Base-by-base conservation (phyloP, 352 stramenopile species). In the Globisporangium paroecandrum region DNA sequence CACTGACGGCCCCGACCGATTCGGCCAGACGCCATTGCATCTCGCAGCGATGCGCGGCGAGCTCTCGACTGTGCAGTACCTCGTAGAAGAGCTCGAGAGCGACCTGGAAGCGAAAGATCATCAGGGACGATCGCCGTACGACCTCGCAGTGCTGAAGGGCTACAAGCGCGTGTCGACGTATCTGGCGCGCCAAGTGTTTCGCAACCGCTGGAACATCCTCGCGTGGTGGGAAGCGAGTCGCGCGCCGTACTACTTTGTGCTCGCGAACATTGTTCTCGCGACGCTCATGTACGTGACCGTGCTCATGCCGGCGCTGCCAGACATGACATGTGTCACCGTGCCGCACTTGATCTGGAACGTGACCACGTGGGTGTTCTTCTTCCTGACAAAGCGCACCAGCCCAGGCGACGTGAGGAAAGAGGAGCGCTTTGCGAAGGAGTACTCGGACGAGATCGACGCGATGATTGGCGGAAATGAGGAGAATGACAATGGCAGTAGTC, bases 11-110 rank as follows among this genome's bases (percentile, higher is more conserved):
- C 77, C 82, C 9, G 88, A 96, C 53, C 72, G 74, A 1, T 96
- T 86, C 62, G 86, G 88, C 1, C 87, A 94, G 72, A 93, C 83
- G n/a, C 88, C 88, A 13, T 62, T 96, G 69, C 88, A 96, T 65
- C 78, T 96, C 32, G 88, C 88, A 5, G 85, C 88, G 0, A 91
- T 92, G 81, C 77, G 85, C 24, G 88, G 87, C 3, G 78, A 92
- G 54, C 72, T 91, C 10, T 70, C 70, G 2, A 90, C 81, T 0
- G 86, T 96, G 12, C 79, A 94, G 70, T 96, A 85, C 64, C 72
- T 96, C 0, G 81, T 94, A 0, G 83, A 95, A 71, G 87, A 88
- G 55, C 71, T 94, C 32, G 84, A 95, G 55, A 85, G 78, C 12
- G 76, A 90, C 62, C 58, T 93, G 24, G 53, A 70, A 0, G 75